Base-by-base conservation (phyloP, 1,139 yeast genomes). In the Scheffersomyces stambukii region DNA sequence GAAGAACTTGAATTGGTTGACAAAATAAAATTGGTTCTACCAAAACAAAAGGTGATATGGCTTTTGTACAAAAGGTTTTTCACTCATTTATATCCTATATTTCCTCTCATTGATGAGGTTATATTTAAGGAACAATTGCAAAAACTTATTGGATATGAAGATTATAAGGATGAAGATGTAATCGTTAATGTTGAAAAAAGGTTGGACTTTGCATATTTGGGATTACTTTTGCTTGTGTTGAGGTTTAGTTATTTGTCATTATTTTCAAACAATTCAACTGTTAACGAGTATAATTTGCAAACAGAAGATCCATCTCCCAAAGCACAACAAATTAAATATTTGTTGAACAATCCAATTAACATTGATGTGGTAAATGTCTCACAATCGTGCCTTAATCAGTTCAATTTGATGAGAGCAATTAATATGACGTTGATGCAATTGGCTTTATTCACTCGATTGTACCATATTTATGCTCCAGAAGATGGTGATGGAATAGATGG, bases 351-450 rank as follows among this genome's bases (percentile, higher is more conserved):
- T 30, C 64, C 62, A 1, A 50, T 66, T 11, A 43, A 52, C 18
- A 41, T 55, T 14, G 61, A 64, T 22, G 48, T 47, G 8, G 52
- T 58, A n/a, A 57, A 52, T 26, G 47, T 60, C n/a, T 57, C 71
- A 0, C 60, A 56, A 29, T 33, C 46, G 23, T 66, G 73, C 34
- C 46, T 65, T 16, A 52, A 54, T 26, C 64, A 60, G 33, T 66
- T 66, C 38, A 56, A 64, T 29, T 38, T 64, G 12, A 43, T 59
- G 43, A 46, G 61, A 27, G 45, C 46, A 14, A 60, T 70, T 12
- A 68, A 72, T 19, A 41, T 76, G 29, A 57, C 65, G 0, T 64
- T 75, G 5, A 55, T 77, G 30, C 81, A 77, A 42, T 66, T 75
- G 30, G 56, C 69, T 1, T 38, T 69, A 9, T 40, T 62, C 23